These are phyloP conservation scores for Astrothelium subdiscretum DNA, from an alignment of 495 filamentous ascomycete species.

Conservation along the genomic window DNA sequence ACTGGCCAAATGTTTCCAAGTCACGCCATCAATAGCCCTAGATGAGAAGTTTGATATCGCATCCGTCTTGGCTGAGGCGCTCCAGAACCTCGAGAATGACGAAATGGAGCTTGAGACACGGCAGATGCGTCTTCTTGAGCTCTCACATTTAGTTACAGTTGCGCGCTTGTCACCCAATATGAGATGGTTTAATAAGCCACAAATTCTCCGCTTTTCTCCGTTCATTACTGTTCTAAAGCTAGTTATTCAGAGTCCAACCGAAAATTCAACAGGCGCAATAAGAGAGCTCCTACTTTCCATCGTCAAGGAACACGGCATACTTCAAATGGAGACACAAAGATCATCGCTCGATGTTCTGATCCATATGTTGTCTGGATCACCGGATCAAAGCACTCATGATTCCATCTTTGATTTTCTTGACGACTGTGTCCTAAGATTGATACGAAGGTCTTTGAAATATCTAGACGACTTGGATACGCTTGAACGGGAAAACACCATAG, in stretches of 20 bases:
- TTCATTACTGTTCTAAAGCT: conserved; percentile 51
- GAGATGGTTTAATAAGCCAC: conserved; percentile 67
- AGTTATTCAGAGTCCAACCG: conserved; percentile 30
- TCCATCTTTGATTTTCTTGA: conserved; percentile 58
- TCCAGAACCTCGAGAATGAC: conserved; percentile 41
- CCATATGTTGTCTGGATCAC: conserved; percentile 31
- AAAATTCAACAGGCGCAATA: conserved; percentile 33
- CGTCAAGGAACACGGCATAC: conserved; percentile 38
- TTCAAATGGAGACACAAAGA: conserved; percentile 28
- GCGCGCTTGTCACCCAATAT: conserved; percentile 66
- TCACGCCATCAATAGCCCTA: conserved; percentile 66
- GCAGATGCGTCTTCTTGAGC: conserved; percentile 48
- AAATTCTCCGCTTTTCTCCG: conserved; percentile 44
- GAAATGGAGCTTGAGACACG: conserved; percentile 38
- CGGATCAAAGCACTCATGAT: conserved; percentile 12
- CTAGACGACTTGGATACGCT: conserved; percentile 27
- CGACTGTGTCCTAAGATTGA: conserved; percentile 60
- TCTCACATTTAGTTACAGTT: conserved; percentile 66
- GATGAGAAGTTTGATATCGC: conserved; percentile 81
- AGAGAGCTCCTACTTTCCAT: conserved; percentile 37
- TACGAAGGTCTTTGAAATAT: conserved; percentile 65
- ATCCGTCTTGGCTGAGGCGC: conserved; percentile 51
- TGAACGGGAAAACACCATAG: neutral
- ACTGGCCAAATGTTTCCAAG: conserved; percentile 66
- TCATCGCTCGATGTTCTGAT: conserved; percentile 44